Percentiles rank a stretch among this genome's conserved stretches.
Evolutionary conservation across 1,284 basidiomycete genomes (phyloP).

Genomic region (Puccinia triticina): DNA sequence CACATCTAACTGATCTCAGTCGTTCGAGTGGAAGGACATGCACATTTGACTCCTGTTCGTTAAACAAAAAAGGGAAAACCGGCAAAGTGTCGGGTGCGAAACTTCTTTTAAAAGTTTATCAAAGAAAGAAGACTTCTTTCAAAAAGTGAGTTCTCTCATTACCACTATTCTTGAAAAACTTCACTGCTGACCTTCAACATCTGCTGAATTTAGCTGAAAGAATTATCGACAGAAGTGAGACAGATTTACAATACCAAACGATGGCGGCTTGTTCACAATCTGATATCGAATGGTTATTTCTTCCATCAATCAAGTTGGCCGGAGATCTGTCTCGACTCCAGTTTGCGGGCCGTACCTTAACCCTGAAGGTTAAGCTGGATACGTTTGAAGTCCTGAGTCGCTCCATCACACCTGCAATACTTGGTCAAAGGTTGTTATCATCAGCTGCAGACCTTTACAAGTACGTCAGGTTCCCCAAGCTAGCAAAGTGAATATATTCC

Average conservation of each 20-base stretch:
- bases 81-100: slow-evolving; percentile 38
- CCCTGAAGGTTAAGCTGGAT: slow-evolving; percentile 35
- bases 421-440: slow-evolving; percentile 22
- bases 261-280: background rate
- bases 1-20: too few species aligned
- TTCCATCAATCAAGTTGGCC: slow-evolving; percentile 27
- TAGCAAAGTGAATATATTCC: background rate
- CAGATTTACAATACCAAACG: background rate
- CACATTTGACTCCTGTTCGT: background rate
- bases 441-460: slow-evolving; percentile 33
- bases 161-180: background rate
- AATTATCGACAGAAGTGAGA: slow-evolving; percentile 13
- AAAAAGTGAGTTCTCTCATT: slow-evolving; percentile 18
- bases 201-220: slow-evolving; percentile 19
- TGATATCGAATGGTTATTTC: background rate
- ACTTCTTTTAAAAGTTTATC: slow-evolving; percentile 11
- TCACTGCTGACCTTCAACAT: background rate
- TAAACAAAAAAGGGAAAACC: slow-evolving; percentile 13
- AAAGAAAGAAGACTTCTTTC: slow-evolving; percentile 8
- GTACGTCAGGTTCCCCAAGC: background rate
- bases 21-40: too few species aligned
- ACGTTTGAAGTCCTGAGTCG: slow-evolving; percentile 33
- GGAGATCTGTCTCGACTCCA: slow-evolving; percentile 17
- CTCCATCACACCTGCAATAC: slow-evolving; percentile 11
- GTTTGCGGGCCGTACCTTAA: slow-evolving; percentile 28